Evolutionary conservation across 139 green algal genomes (phyloP), one percentile per base, ranked within the genome.

Genomic region (Asterochloris sp.): DNA sequence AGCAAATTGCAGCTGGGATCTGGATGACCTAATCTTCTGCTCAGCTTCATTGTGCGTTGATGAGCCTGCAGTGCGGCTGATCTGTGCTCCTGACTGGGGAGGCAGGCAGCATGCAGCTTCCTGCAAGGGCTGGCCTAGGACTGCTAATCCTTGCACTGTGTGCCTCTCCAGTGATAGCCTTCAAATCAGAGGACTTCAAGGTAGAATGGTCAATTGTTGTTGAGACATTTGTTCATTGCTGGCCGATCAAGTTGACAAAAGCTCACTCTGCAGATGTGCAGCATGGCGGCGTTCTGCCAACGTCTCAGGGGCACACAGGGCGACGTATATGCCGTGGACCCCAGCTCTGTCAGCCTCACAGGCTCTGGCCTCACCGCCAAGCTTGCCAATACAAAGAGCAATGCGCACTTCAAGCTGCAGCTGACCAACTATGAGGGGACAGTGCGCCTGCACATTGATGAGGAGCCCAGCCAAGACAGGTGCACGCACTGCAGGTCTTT

Each of bases 101-200:
- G 38, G 38, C 38, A 54, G 38, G 38, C 38, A 54, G 38, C 38
- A 54, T 54, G 38, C 38, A 54, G 38, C 38, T 54, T 54, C 38
- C 38, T 54, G 38, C 38, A 54, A 54, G 38, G 38, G 38, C 6
- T 54, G 38, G 38, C 38, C 38, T 54, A 54, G 38, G 38, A 6
- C 38, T 54, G 38, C 38, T 54, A 54, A 54, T 24, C 8, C 8
- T 76, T 76, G n/a, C 71, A 38, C n/a, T 76, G 23, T 16, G n/a
- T 23, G 66, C 66, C 17, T 21, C 66, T 71, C 21, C 66, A 26
- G 66, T 71, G 66, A 24, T 38, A 76, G 92, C 84, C 1, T 98
- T 99, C 89, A 99, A 99, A 84, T 89, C 89, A 26, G 85, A 98
- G 1, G 96, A 99, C 61, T 98, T 99, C 87, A 98, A 98, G 92